Conservation (phyloP, 1,284 basidiomycete genomes). For the Heterobasidion irregulare region DNA sequence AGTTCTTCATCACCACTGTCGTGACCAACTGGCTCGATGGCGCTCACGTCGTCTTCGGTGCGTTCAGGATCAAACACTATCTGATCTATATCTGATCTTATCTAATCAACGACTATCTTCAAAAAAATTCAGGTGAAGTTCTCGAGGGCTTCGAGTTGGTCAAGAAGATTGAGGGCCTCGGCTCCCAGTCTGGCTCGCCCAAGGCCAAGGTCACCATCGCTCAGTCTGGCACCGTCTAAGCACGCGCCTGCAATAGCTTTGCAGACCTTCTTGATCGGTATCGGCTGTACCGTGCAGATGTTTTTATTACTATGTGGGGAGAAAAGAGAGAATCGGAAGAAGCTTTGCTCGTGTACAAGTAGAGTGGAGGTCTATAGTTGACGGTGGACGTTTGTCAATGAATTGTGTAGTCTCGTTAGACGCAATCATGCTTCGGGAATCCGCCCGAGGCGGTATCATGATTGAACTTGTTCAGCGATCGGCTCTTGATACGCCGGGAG, state of each 20-base stretch:
- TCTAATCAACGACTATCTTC: neutral
- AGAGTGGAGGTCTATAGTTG: too few relatives aligned
- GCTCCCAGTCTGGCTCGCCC: constrained; percentile 41
- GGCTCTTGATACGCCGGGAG: too few relatives aligned
- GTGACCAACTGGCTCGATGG: constrained; percentile 69
- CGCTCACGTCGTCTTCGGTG: constrained; percentile 77
- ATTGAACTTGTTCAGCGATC: too few relatives aligned
- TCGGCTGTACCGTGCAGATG: too few relatives aligned
- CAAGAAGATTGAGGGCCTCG: constrained; percentile 51
- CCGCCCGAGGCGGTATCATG: too few relatives aligned
- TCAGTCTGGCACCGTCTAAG: constrained; percentile 40
- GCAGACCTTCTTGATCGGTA: too few relatives aligned
- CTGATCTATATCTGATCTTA: neutral
- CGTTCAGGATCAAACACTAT: constrained; percentile 11
- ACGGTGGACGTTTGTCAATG: too few relatives aligned
- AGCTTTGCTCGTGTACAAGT: too few relatives aligned
- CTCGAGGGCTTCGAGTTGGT: constrained; percentile 59
- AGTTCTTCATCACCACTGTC: constrained; percentile 65
- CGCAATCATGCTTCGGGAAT: too few relatives aligned
- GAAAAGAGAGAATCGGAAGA: too few relatives aligned
- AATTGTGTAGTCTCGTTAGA: too few relatives aligned
- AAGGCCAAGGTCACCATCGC: constrained; percentile 41
- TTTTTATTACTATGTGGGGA: too few relatives aligned
- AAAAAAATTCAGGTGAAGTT: constrained; percentile 41
- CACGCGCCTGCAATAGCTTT: neutral